phyloP scores from a whole-genome alignment of 1,139 yeast species.

The Meyerozyma carpophila region DNA sequence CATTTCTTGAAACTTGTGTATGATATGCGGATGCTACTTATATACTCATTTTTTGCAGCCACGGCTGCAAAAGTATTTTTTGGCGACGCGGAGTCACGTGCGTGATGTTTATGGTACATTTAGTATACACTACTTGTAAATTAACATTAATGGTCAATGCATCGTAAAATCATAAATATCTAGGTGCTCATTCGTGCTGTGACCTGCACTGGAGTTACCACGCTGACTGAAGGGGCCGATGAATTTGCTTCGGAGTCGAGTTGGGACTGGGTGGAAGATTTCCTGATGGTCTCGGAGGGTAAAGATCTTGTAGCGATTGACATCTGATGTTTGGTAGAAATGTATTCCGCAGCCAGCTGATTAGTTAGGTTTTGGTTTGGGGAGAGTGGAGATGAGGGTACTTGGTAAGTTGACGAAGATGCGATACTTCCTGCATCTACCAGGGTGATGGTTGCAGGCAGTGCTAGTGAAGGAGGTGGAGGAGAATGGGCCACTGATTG shows the following conservation, averaged over 20 bases:
- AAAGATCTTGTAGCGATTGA: not conserved
- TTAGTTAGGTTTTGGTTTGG: conserved; percentile 25
- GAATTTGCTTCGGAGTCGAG: not conserved
- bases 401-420: conserved; percentile 8
- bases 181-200: conserved; percentile 39
- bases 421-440: conserved; percentile 9
- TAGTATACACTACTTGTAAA: not conserved
- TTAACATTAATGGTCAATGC: not conserved
- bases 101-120: not conserved
- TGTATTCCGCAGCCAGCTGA: conserved; percentile 4
- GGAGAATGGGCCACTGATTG: conserved; percentile 6
- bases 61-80: conserved; percentile 1
- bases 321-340: not conserved
- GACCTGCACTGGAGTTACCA: conserved; percentile 44
- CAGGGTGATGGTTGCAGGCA: conserved; percentile 13
- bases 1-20: not conserved
- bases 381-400: conserved; percentile 22
- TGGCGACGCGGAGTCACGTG: not conserved
- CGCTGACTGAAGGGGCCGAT: conserved; percentile 11
- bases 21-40: not conserved
- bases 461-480: conserved; percentile 12
- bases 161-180: conserved; percentile 1
- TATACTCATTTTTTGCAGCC: not conserved
- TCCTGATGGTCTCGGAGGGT: not conserved
- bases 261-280: not conserved